Evolutionary conservation across 225 moss, liverwort and hornwort genomes (phyloP), one percentile per base, ranked within the genome.

Genomic region (Marchantia paleacea): DNA sequence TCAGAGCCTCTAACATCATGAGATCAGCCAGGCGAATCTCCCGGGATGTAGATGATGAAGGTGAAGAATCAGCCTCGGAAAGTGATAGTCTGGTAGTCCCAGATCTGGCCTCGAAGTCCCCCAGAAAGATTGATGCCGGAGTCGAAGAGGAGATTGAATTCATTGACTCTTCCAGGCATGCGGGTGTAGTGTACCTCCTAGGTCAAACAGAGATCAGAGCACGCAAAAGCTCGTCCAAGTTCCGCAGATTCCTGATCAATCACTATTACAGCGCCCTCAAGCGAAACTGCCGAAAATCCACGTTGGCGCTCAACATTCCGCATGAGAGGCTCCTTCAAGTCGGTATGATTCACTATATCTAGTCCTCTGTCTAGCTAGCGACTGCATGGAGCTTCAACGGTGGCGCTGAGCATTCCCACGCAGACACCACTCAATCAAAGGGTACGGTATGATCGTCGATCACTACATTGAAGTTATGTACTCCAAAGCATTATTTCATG

Each of bases 291-390:
- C 79, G 94, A 31, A 84, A 86, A 53, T 86, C 85, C 60, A 80
- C 71, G 7, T 82, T 88, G 7, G 49, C 80, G 13, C 84, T 94
- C 4, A 80, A 90, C 7, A 84, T 96, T 10, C 96, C 94, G 0
- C 86, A 87, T 25, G 75, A 84, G 66, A 86, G 87, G 30, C 55
- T 93, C 31, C 58, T 96, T 84, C 87, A 92, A 84, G 96, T 96
- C 0, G 96, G 96, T 0, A 91, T 94, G 96, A 83, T 92, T 76
- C 91, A 92, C 75, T 89, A 91, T 0, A 94, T 94, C 61, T 96
- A 85, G 94, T 4, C 69, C 15, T 15, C 14, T 39, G 39, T 39
- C 39, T 39, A 39, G 39, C 39, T 39, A 39, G 39, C 39, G 39
- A 39, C 39, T 39, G 39, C 39, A 39, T 39, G 39, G 39, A 39